Percentiles rank a stretch among this genome's conserved stretches.
Evolutionary conservation across 148 eudicot genomes (phyloP).

Genomic region (Nepenthes mirabilis): DNA sequence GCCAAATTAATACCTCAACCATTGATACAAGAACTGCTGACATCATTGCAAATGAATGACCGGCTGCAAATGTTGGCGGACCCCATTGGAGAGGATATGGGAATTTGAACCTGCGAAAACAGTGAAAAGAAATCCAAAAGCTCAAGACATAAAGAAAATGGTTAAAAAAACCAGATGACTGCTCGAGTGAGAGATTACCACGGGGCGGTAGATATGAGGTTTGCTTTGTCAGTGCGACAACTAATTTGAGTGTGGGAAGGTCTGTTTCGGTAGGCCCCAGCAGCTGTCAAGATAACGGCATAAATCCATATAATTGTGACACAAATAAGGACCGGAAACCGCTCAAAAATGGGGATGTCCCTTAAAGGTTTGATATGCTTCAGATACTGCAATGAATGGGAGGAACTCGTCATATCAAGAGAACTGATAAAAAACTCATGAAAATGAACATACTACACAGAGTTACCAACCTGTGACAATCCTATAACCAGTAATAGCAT

Average conservation of each 20-base stretch:
- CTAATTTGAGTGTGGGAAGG: constrained; percentile 53
- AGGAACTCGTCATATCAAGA: constrained; percentile 1
- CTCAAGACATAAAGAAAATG: not conserved
- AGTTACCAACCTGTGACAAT: constrained; percentile 61
- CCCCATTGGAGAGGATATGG: constrained; percentile 99
- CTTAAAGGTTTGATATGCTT: constrained; percentile 68
- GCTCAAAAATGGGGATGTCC: constrained; percentile 86
- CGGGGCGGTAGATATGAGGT: constrained; percentile 83
- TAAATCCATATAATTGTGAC: constrained; percentile 71
- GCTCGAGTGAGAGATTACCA: constrained; percentile 32
- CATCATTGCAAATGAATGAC: constrained; percentile 96
- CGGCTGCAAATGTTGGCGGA: constrained; percentile 90
- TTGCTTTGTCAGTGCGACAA: constrained; percentile 88
- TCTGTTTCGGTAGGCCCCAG: constrained; percentile 76
- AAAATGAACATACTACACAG: constrained; percentile 1
- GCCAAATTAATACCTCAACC: constrained; percentile 62
- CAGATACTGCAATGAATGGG: constrained; percentile 54
- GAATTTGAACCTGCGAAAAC: constrained; percentile 63
- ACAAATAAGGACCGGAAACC: constrained; percentile 79
- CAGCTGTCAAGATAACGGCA: constrained; percentile 79
- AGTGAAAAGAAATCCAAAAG: not conserved
- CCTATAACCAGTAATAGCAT: constrained; percentile 75
- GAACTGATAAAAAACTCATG: not conserved
- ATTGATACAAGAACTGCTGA: constrained; percentile 93
- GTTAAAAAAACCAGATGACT: constrained; percentile 2